Evolutionary conservation across 768 basidiomycete genomes (phyloP), one percentile per base, ranked within the genome.

Genomic region (Rhizopogon sp.): DNA sequence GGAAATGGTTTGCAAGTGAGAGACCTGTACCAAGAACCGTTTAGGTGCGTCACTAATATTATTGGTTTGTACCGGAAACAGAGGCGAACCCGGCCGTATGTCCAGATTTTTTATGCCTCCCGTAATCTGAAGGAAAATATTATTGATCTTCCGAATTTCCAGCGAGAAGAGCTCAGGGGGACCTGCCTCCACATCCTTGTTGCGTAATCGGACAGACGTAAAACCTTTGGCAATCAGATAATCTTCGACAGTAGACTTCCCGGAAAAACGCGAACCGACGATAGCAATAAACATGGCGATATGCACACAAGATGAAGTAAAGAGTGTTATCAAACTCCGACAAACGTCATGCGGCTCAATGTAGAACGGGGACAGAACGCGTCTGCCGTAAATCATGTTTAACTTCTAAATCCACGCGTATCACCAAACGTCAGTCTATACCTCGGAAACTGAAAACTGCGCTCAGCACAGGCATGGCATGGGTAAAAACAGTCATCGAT

Each of bases 151-250:
- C 44, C 35, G 25, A 20, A 57, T 45, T 16, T 10, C 39, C n/a
- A 47, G 29, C 17, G 22, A 44, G 35, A 40, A 51, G 31, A 16
- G 28, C 20, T 29, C 41, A 42, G 37, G 17, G 35, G 7, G 43
- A 60, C 60, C 29, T 50, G 58, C 68, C 58, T 67, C 44, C 22
- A 58, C 43, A 45, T 58, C 62, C 54, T 56, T 57, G 54, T 46
- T 54, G 52, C 42, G 11, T 28, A 85, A 69, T 35, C 69, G 70
- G 45, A 89, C 76, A 9, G 74, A 66, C 13, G 69, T 73, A 61
- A 90, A 91, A 5, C 79, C 79, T 59, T 85, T 81, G 3, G 68
- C 63, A 31, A 83, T 70, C 16, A 90, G 76, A 62, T 84, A 88
- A 31, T 82, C 74, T 62, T 81, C 74, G 16, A 90, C 72, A 14